These are phyloP conservation scores for Talaromyces stipitatus DNA, from an alignment of 495 filamentous ascomycete genomes.

Conservation along the genomic window DNA sequence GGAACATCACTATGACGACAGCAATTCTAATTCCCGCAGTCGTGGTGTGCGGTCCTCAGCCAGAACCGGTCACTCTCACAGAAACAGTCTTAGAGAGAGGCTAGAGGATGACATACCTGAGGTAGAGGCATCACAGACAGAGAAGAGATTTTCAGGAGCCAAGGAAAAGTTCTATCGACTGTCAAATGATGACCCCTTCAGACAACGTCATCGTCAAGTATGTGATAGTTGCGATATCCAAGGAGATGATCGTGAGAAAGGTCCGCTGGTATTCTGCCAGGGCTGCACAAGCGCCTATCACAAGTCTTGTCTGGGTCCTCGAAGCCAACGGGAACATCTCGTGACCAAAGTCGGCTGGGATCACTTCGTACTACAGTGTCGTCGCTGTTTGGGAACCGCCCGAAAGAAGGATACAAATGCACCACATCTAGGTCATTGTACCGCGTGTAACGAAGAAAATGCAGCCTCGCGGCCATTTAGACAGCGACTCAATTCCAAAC, in stretches of 20 bases:
- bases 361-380: conserved; percentile 84
- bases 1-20: conserved; percentile 12
- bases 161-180: conserved; percentile 60
- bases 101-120: conserved; percentile 63
- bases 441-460: conserved; percentile 54
- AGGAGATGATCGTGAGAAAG: conserved; percentile 48
- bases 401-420: conserved; percentile 58
- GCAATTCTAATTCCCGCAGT: neutral
- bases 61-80: conserved; percentile 19
- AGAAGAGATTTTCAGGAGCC: conserved; percentile 45
- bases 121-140: conserved; percentile 38
- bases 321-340: conserved; percentile 70
- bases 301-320: conserved; percentile 68
- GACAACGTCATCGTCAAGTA: conserved; percentile 51
- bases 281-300: conserved; percentile 83
- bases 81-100: conserved; percentile 56
- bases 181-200: conserved; percentile 51
- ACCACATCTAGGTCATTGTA: conserved; percentile 65
- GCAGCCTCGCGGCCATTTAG: conserved; percentile 62
- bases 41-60: conserved; percentile 21
- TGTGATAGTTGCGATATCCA: conserved; percentile 66
- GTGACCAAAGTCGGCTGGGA: conserved; percentile 80
- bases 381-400: conserved; percentile 63
- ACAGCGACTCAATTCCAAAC: conserved; percentile 57
- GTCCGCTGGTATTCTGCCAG: conserved; percentile 73